Percentiles rank a stretch among this genome's conserved stretches.
Evolutionary conservation across 306 rosid species (phyloP).

Genomic region (Cucumis cinereus): DNA sequence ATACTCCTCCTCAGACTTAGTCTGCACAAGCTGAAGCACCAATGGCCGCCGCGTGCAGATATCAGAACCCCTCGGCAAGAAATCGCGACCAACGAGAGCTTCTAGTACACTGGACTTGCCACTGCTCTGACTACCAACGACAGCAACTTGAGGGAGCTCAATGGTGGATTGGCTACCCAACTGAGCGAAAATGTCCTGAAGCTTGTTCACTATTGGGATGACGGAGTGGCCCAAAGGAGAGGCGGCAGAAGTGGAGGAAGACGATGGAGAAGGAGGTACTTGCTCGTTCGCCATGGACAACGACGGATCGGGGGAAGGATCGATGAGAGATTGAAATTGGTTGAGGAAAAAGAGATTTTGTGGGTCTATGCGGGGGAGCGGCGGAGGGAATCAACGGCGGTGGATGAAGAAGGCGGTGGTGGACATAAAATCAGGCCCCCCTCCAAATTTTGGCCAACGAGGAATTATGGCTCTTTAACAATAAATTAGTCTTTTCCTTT

Average conservation of each 20-base stretch:
- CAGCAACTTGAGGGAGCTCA: constrained; percentile 96
- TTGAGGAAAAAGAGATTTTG: neutral
- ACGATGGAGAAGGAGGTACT: constrained; percentile 16
- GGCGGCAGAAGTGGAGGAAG: constrained; percentile 22
- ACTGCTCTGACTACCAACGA: constrained; percentile 97
- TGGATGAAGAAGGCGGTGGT: neutral
- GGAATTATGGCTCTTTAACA: too few species aligned
- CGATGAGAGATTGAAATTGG: neutral
- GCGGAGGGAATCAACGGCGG: constrained; percentile 1
- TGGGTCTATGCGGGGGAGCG: neutral
- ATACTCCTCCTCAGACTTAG: constrained; percentile 63
- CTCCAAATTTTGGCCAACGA: neutral
- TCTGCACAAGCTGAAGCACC: constrained; percentile 88
- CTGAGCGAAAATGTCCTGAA: constrained; percentile 88
- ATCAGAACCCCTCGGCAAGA: constrained; percentile 84
- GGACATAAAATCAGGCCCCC: neutral
- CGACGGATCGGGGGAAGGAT: constrained; percentile 5
- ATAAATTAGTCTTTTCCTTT: too few species aligned
- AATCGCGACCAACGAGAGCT: constrained; percentile 92
- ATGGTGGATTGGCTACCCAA: constrained; percentile 84
- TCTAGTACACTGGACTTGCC: constrained; percentile 99
- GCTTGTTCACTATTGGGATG: constrained; percentile 82
- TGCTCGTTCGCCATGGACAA: constrained; percentile 70
- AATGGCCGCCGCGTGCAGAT: constrained; percentile 91
- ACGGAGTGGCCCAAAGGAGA: constrained; percentile 73